Evolutionary conservation across 2,329 filamentous ascomycete genomes (phyloP).

Genomic region (Pseudodiploospora longispora): DNA sequence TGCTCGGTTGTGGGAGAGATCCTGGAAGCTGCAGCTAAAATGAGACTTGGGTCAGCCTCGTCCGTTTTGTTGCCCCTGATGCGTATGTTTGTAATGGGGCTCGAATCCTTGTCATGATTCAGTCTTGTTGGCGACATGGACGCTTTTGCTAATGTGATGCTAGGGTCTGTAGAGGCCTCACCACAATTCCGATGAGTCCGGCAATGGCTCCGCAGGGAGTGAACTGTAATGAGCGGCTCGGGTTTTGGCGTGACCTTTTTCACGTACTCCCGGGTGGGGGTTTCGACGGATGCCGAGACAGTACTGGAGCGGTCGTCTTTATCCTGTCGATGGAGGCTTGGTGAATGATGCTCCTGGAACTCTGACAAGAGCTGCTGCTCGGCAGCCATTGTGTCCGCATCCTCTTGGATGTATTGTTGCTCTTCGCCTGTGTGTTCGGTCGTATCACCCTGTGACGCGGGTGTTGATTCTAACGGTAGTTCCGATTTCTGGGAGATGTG

Average conservation of each 20-base stretch:
- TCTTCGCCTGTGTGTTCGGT: no score
- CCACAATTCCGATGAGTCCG: slow-evolving; percentile 16
- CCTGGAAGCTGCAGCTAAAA: no score
- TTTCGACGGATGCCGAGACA: not conserved
- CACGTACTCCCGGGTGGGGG: not conserved
- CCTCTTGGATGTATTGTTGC: not conserved
- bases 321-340: slow-evolving; percentile 3
- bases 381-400: slow-evolving; percentile 11
- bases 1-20: not conserved
- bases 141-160: slow-evolving; percentile 19
- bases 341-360: slow-evolving; percentile 1
- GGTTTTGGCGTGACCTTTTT: slow-evolving; percentile 10
- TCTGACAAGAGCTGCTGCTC: slow-evolving; percentile 17
- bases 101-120: slow-evolving; percentile 7
- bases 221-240: slow-evolving; percentile 20
- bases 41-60: slow-evolving; percentile 16
- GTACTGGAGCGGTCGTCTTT: slow-evolving; percentile 5
- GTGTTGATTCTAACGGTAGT: not conserved
- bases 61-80: slow-evolving; percentile 20
- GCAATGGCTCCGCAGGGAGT: slow-evolving; percentile 21
- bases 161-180: slow-evolving; percentile 19
- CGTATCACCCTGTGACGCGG: not conserved
- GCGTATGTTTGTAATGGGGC: slow-evolving; percentile 11
- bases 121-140: slow-evolving; percentile 9
- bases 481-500: not conserved